phyloP scores from a whole-genome alignment of 2,329 filamentous ascomycete genomes.

The Ciborinia camelliae region DNA sequence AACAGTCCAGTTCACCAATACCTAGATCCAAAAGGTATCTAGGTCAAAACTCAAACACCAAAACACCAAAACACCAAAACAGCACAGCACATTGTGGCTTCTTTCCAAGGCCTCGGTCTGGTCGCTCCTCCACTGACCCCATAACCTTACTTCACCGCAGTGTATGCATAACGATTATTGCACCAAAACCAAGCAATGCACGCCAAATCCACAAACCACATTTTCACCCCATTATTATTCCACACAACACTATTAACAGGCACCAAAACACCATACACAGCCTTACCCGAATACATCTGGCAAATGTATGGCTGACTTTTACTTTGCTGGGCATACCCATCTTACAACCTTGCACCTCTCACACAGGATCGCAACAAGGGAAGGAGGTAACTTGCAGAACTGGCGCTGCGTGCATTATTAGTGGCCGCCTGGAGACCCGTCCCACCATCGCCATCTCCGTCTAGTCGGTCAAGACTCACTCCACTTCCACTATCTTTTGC shows the following conservation, averaged over 20 bases:
- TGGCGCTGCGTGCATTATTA: constrained; percentile 11
- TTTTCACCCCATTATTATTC: background rate
- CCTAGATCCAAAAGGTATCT: background rate
- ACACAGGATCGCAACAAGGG: constrained; percentile 9
- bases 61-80: background rate
- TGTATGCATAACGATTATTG: constrained; percentile 18
- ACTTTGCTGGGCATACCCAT: constrained; percentile 8
- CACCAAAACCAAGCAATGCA: constrained; percentile 7
- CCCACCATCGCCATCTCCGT: constrained; percentile 19
- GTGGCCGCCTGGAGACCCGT: constrained; percentile 10
- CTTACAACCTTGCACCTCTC: constrained; percentile 5
- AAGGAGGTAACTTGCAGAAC: constrained; percentile 7
- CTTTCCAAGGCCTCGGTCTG: constrained; percentile 7
- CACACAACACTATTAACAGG: constrained; percentile 3
- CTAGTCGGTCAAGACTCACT: constrained; percentile 17
- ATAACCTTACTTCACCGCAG: constrained; percentile 13
- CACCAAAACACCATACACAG: constrained; percentile 19
- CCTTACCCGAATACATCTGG: constrained; percentile 21
- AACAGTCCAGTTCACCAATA: background rate
- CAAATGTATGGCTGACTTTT: constrained; percentile 18
- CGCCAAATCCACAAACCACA: background rate
- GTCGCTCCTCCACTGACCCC: constrained; percentile 4
- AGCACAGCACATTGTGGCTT: constrained; percentile 12
- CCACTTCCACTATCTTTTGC: constrained; percentile 8
- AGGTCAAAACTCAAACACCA: background rate